Base-by-base conservation (phyloP, 2,329 filamentous ascomycete species). In the Aspergillus transmontanensis region DNA sequence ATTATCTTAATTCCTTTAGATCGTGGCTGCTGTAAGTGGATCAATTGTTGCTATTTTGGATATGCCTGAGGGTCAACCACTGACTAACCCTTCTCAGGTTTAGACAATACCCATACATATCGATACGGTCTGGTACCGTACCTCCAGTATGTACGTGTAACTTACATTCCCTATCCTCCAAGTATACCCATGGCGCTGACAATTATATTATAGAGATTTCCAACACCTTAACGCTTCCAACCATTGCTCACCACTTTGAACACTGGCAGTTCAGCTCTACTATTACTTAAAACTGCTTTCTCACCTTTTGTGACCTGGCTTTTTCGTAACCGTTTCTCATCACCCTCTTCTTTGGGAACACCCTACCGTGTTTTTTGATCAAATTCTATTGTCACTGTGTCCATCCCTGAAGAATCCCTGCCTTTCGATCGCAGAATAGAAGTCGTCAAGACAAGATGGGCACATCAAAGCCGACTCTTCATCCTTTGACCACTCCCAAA, bases 401-500 rank as follows among this genome's bases (percentile, higher is more conserved):
- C 28, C 16, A 16, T 23, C 21, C 28, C 12, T 23, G 6, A 34
- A 34, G 6, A 9, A 10, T 6, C 7, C 36, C 34, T 19, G 32
- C 21, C 16, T 26, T 21, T 19, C 45, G n/a, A 46, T 48, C 45
- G 16, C 45, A 53, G 59, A 32, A 34, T 26, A 41, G 16, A 19
- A 43, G 19, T 43, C 41, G 51, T 57, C 39, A 7, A 28, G 7
- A 9, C 60, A 64, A 34, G 14, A 73, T 73, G 72, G 68, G 65
- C 19, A 66, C 66, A 1, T 66, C 68, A 9, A 78, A 75, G 66
- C 79, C 78, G 21, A 61, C 69, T 16, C 72, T 80, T 16, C 72
- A 72, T 62, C 77, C 77, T 26, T 72, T 81, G 41, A 76, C 78
- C 54, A 82, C 79, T 9, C 77, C 79, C 6, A 80, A 78, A 54